Percentiles rank a stretch among this genome's conserved stretches.
Evolutionary conservation across 306 rosid species (phyloP).

Genomic region (Quercus bicolor): DNA sequence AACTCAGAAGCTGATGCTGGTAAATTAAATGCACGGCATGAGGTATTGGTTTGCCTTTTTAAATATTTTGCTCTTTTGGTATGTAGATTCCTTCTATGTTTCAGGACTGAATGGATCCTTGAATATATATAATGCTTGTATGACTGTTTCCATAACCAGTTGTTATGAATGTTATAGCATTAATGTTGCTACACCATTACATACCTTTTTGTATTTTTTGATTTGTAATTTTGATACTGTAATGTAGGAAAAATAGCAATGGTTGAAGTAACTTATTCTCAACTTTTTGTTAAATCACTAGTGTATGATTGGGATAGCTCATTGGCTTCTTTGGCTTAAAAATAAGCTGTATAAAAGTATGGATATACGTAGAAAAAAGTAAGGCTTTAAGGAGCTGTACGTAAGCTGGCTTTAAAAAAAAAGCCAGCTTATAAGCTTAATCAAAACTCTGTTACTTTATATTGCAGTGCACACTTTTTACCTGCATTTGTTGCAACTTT

Average conservation of each 20-base stretch:
- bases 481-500: constrained; percentile 1
- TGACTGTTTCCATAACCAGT: not conserved
- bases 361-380: too few species aligned
- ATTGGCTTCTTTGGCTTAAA: too few species aligned
- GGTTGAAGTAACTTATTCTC: not conserved
- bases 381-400: too few species aligned
- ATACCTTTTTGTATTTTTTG: not conserved
- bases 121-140: not conserved
- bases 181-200: not conserved
- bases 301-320: too few species aligned
- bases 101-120: not conserved
- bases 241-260: not conserved
- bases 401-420: too few species aligned
- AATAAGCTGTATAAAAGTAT: too few species aligned
- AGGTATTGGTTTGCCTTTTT: constrained; percentile 51
- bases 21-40: constrained; percentile 55
- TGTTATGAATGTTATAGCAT: not conserved
- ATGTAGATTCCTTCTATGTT: constrained; percentile 11
- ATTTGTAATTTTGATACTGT: not conserved
- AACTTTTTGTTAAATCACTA: not conserved
- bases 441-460: not conserved
- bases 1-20: constrained; percentile 55
- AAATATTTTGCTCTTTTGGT: not conserved
- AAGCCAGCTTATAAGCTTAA: too few species aligned
- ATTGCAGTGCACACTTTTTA: not conserved